Base-by-base conservation (phyloP, 2,329 filamentous ascomycete species). In the Monilinia fructigena region DNA sequence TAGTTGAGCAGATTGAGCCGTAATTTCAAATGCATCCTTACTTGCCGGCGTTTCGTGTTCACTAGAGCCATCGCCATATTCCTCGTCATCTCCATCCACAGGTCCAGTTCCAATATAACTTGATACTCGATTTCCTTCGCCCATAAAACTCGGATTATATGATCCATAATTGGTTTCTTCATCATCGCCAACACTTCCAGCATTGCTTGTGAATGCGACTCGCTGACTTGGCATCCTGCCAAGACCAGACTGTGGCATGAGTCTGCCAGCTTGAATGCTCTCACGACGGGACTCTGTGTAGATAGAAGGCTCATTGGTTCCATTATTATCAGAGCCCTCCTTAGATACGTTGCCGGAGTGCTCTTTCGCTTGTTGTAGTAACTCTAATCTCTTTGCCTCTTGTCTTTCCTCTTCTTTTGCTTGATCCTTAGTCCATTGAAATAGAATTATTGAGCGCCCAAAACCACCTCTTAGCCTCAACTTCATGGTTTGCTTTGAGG, bases 401-500 rank as follows among this genome's bases (percentile, higher is more conserved):
- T 93, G 88, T 71, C 84, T 88, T 75, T 94, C 89, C 74, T 97
- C 94, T 77, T 96, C 92, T 72, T 90, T 93, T 10, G 92, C 93
- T 79, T 98, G 95, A 75, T 99, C 95, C 78, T 99, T 99, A 70
- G 92, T 89, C 90, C 92, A 98, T 76, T 98, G 95, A 60, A 60
- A 99, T 99, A 7, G 95, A 94, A 77, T 99, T 99, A 80, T 99
- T 99, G 70, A 99, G 82, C 0, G 95, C 92, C 95, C 95, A 99
- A 78, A 96, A 99, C 95, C 95, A 99, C 65, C 95, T 87, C 79
- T 99, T 99, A 7, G 95, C 94, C 78, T 99, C 95, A 38, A 98
- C 94, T 75, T 97, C 91, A 78, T 99, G 95, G 75, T 99, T 99
- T 0, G 95, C 95, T 78, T 97, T 98, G 63, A 99, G 83, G 59